Conservation (phyloP, 441 rosid species). For the Brassica hybrid region DNA sequence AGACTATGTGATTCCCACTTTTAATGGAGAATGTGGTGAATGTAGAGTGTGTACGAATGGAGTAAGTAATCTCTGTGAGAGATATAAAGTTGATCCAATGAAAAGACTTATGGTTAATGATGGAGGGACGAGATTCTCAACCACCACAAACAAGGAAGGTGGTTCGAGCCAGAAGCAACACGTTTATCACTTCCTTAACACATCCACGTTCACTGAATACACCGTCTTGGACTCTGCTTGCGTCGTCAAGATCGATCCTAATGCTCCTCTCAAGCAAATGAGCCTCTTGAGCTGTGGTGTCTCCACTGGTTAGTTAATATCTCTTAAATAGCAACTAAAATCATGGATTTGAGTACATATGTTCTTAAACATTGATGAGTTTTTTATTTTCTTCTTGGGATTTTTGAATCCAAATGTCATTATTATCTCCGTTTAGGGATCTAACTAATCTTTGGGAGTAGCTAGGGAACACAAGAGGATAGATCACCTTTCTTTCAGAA, state of each 20-base stretch:
- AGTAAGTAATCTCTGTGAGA: conserved; percentile 64
- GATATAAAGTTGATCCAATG: conserved; percentile 55
- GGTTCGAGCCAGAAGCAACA: conserved; percentile 43
- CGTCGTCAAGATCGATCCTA: conserved; percentile 56
- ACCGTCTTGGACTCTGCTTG: conserved; percentile 58
- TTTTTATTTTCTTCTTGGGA: too few species aligned
- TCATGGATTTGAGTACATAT: neutral
- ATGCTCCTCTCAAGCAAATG: conserved; percentile 58
- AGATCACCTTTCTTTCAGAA: neutral
- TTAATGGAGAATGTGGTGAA: conserved; percentile 63
- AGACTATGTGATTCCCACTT: conserved; percentile 60
- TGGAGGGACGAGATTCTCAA: conserved; percentile 59
- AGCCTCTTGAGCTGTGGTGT: conserved; percentile 63
- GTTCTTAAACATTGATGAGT: neutral
- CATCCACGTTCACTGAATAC: conserved; percentile 63
- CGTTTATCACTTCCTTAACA: conserved; percentile 62
- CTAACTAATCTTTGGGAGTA: neutral
- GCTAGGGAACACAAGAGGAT: conserved; percentile 11
- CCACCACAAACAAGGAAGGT: conserved; percentile 46
- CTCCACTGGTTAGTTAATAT: conserved; percentile 49
- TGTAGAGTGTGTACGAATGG: conserved; percentile 51
- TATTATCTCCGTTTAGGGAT: neutral
- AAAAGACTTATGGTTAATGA: conserved; percentile 58
- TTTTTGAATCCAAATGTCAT: too few species aligned
- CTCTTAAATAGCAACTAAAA: neutral